A percentile compares a stretch with the other conserved stretches of the same genome.
Evolutionary conservation across 73 alveolate species (phyloP).

Genomic region (Tetrahymena elliotti): DNA sequence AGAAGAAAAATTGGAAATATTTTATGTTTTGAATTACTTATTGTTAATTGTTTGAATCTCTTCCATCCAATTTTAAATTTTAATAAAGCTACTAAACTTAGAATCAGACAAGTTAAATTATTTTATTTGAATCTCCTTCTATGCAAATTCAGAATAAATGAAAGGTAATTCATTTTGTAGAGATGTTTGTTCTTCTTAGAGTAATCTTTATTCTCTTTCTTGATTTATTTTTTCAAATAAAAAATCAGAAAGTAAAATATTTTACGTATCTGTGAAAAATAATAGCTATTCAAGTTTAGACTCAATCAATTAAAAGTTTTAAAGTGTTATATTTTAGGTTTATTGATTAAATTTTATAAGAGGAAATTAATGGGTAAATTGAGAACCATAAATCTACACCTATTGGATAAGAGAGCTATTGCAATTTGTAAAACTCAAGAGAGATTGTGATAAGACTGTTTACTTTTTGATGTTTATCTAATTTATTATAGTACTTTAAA

Average conservation of each 20-base stretch:
- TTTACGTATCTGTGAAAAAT: not conserved
- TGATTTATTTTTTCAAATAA: too few species aligned
- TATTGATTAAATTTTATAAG: not conserved
- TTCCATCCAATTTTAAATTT: not conserved
- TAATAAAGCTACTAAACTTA: not conserved
- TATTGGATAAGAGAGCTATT: not conserved
- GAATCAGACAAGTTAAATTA: not conserved
- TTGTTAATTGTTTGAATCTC: not conserved
- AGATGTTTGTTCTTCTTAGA: not conserved
- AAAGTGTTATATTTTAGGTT: not conserved
- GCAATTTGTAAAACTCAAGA: not conserved
- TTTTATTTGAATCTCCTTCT: not conserved
- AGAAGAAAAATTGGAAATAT: not conserved
- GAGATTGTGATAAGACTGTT: not conserved
- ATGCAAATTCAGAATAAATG: not conserved
- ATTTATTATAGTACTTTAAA: not conserved
- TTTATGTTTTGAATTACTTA: not conserved
- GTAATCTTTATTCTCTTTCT: not conserved
- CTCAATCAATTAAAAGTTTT: not conserved
- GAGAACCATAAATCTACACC: not conserved
- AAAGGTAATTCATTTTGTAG: not conserved
- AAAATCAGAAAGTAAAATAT: not conserved
- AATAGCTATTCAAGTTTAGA: not conserved
- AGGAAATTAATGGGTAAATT: not conserved
- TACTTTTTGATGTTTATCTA: not conserved